Evolutionary conservation across 257 asterid genomes (phyloP).

Genomic region (Primulina eburnea): DNA sequence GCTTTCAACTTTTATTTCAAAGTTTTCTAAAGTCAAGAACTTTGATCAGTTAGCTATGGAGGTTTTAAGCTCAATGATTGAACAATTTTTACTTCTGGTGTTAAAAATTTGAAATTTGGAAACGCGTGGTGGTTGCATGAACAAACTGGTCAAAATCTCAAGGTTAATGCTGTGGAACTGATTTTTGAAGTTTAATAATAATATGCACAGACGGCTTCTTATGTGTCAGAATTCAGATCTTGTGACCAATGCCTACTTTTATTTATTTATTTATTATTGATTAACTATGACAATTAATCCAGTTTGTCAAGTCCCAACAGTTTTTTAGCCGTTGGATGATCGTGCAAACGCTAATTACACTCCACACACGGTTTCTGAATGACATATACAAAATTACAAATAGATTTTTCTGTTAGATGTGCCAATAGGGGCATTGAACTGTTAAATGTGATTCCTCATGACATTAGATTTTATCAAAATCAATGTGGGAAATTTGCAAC

Average conservation of each 20-base stretch:
- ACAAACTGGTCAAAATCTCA: background rate
- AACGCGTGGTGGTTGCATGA: background rate
- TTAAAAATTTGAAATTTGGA: too few species aligned
- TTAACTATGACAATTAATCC: background rate
- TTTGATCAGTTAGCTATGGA: background rate
- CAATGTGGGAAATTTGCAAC: slow-evolving; percentile 30
- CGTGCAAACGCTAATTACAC: background rate
- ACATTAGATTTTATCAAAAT: background rate
- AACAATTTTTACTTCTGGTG: background rate
- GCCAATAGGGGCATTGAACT: too few species aligned
- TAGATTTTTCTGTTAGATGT: background rate
- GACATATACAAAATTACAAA: background rate
- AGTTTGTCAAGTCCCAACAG: background rate
- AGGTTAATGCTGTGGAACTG: too few species aligned
- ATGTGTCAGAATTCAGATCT: background rate
- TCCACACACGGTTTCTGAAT: background rate
- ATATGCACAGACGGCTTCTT: background rate
- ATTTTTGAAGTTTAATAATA: too few species aligned
- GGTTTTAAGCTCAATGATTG: background rate
- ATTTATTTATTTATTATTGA: too few species aligned
- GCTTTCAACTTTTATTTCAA: background rate
- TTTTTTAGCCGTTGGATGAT: background rate
- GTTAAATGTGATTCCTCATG: slow-evolving; percentile 2
- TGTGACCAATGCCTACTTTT: background rate
- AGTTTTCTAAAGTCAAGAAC: background rate